These are phyloP conservation scores for Globisporangium apiculatum DNA, from an alignment of 352 stramenopile genomes.

Conservation along the genomic window DNA sequence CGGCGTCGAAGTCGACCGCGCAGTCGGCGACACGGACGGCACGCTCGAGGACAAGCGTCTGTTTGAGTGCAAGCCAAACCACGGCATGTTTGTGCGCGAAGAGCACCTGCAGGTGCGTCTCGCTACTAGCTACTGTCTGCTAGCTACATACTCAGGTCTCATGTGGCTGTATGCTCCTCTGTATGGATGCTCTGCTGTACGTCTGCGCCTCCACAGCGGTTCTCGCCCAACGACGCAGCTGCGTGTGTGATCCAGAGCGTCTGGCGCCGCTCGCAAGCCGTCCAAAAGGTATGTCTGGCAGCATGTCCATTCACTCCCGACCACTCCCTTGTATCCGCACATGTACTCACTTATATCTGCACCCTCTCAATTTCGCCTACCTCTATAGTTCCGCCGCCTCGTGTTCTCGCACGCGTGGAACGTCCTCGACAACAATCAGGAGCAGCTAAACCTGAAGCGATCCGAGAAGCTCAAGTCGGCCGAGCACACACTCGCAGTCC, in stretches of 20 bases:
- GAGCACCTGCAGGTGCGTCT: slow-evolving; percentile 54
- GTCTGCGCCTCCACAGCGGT: slow-evolving; percentile 30
- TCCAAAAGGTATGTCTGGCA: slow-evolving; percentile 45
- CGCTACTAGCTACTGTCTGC: not conserved
- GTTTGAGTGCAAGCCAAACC: slow-evolving; percentile 79
- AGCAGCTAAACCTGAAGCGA: slow-evolving; percentile 85
- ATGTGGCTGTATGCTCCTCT: not conserved
- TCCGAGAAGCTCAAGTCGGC: slow-evolving; percentile 82
- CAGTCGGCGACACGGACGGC: slow-evolving; percentile 75
- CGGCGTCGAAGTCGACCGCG: slow-evolving; percentile 82
- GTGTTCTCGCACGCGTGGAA: slow-evolving; percentile 86
- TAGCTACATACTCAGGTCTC: not conserved
- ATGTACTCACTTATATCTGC: not conserved
- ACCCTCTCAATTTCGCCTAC: not conserved
- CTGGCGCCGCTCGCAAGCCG: slow-evolving; percentile 61
- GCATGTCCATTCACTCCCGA: not conserved
- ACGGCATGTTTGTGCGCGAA: slow-evolving; percentile 81
- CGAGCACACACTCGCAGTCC: slow-evolving; percentile 68
- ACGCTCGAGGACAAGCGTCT: slow-evolving; percentile 55
- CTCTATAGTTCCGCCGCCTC: slow-evolving; percentile 60
- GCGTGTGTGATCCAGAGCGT: slow-evolving; percentile 72
- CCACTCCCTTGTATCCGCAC: not conserved
- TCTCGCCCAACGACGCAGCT: slow-evolving; percentile 67
- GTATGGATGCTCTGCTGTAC: too few relatives aligned
- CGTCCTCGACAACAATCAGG: slow-evolving; percentile 86